Evolutionary conservation across 495 filamentous ascomycete genomes (phyloP), one percentile per base, ranked within the genome.

Genomic region (Penicillium parvum): DNA sequence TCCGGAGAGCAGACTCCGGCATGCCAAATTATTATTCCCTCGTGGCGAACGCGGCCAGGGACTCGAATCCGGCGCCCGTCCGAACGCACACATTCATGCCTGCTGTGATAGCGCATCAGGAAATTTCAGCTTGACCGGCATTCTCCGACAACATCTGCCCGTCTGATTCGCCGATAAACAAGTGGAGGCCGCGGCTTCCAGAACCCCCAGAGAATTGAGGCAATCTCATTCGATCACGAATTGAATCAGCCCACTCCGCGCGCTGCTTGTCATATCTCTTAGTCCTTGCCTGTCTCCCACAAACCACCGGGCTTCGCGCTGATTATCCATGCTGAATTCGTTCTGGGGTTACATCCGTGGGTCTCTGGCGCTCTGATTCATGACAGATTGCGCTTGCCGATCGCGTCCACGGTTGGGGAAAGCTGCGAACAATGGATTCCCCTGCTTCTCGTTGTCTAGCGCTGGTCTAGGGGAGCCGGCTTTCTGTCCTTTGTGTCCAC

Each of bases 301-400:
- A n/a, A n/a, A n/a, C n/a, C n/a, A n/a, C n/a, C n/a, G n/a, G n/a
- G n/a, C n/a, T n/a, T n/a, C n/a, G n/a, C n/a, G n/a, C n/a, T n/a
- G n/a, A n/a, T n/a, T n/a, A n/a, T 48, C 38, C 49, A 46, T 47
- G 26, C 25, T 20, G 23, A 21, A 25, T 37, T 46, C 40, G 28
- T 35, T 47, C 46, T 53, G 58, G 53, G 65, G 63, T 68, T 65
- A 63, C 65, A 63, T 63, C 40, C 55, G 52, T 48, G 47, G 49
- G 34, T 35, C 21, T 25, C 40, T 10, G 7, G 18, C 11, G 21
- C 29, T 18, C 12, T 20, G 25, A 43, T 47, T 50, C 20, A 26
- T 30, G 44, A 39, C 42, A 49, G 26, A 12, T 29, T 10, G 21
- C 32, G 46, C n/a, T n/a, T n/a, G n/a, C 49, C 56, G 53, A 60